Percentiles rank a stretch among this genome's conserved stretches.
These are phyloP conservation scores for Papiliotrema flavescens DNA, from an alignment of 1,284 basidiomycete genomes.

Conservation along the genomic window DNA sequence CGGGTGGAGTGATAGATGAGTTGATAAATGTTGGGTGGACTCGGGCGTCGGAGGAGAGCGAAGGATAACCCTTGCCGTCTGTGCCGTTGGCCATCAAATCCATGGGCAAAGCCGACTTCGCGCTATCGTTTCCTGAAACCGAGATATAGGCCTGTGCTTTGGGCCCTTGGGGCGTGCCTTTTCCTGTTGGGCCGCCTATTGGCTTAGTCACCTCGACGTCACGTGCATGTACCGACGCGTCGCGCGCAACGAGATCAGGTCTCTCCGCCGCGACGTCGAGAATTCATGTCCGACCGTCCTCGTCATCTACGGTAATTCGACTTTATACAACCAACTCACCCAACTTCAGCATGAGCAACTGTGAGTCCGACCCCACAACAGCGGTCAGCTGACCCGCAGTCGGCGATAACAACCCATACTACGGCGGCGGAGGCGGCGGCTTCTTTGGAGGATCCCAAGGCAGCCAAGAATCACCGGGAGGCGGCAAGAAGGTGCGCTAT, in stretches of 20 bases:
- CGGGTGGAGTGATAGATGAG: background rate
- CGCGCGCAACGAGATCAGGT: background rate
- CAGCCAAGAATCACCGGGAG: constrained; percentile 36
- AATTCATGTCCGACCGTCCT: no score
- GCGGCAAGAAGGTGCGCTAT: constrained; percentile 31
- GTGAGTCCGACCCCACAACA: constrained; percentile 13
- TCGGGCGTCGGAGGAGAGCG: background rate
- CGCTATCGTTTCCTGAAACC: no score
- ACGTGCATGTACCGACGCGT: background rate
- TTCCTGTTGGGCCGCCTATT: background rate
- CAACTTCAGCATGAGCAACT: constrained; percentile 24
- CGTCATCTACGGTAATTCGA: background rate
- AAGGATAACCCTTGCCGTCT: background rate
- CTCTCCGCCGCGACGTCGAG: no score
- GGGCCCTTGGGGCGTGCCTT: no score
- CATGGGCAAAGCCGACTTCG: no score
- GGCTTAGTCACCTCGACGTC: background rate
- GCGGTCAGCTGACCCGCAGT: constrained; percentile 11
- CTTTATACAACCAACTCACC: background rate
- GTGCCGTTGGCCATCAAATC: background rate
- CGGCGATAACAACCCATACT: constrained; percentile 43
- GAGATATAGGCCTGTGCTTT: no score
- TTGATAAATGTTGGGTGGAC: background rate
- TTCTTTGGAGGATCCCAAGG: constrained; percentile 37
- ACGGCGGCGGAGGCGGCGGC: constrained; percentile 36